These are phyloP conservation scores for Suillus bovinus DNA, from an alignment of 768 basidiomycete genomes.

Conservation along the genomic window DNA sequence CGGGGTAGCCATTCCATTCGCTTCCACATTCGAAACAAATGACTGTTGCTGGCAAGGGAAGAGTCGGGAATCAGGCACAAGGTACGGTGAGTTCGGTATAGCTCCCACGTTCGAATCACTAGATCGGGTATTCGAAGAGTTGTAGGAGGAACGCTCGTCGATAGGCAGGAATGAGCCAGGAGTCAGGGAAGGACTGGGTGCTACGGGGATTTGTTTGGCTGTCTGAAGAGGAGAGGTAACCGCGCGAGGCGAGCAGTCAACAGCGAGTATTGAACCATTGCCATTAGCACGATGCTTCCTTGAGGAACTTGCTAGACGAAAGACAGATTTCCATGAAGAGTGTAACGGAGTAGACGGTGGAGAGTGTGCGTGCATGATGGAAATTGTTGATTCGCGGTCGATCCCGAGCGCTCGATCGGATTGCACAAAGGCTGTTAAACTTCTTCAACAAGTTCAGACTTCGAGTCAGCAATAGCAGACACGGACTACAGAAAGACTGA, in stretches of 20 bases:
- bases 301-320: constrained; percentile 68
- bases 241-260: constrained; percentile 45
- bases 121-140: constrained; percentile 75
- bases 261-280: constrained; percentile 44
- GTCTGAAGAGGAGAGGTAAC: constrained; percentile 31
- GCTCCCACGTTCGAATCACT: constrained; percentile 59
- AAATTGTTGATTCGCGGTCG: constrained; percentile 20
- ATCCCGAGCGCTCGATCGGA: constrained; percentile 27
- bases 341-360: constrained; percentile 27
- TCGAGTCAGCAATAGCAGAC: not conserved
- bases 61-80: constrained; percentile 28
- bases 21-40: constrained; percentile 10
- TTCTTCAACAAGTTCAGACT: not conserved
- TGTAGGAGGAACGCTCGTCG: constrained; percentile 73
- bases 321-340: constrained; percentile 68
- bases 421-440: constrained; percentile 2
- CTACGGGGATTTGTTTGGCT: constrained; percentile 30
- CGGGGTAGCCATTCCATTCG: constrained; percentile 26
- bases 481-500: not conserved
- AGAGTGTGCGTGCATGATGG: constrained; percentile 28
- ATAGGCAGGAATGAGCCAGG: constrained; percentile 53
- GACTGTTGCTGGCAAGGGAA: constrained; percentile 15
- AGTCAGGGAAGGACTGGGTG: constrained; percentile 50
- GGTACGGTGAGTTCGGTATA: constrained; percentile 29
- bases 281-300: constrained; percentile 48